phyloP scores from a whole-genome alignment of 352 stramenopile species.

The Phytophthora vignae region DNA sequence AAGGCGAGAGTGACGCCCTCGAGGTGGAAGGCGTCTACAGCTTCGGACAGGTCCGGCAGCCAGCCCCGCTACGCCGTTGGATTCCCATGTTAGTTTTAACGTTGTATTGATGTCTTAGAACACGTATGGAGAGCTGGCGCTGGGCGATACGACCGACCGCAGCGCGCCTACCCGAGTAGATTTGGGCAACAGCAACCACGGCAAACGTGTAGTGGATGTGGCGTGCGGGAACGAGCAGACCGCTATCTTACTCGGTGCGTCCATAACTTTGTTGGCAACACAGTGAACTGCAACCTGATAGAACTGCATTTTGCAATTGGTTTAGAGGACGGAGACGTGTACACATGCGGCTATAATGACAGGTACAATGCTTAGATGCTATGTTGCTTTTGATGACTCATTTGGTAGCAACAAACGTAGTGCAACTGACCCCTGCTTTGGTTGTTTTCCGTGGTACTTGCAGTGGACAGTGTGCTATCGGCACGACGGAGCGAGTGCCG shows the following conservation, averaged over 20 bases:
- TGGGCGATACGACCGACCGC: constrained; percentile 83
- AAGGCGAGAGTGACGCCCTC: constrained; percentile 1
- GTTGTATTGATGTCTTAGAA: constrained; percentile 61
- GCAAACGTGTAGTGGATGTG: constrained; percentile 74
- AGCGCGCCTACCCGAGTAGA: constrained; percentile 59
- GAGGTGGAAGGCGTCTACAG: constrained; percentile 41
- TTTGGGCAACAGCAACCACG: constrained; percentile 29
- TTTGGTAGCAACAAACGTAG: background rate
- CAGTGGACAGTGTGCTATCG: constrained; percentile 92
- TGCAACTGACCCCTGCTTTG: background rate
- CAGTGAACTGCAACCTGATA: background rate
- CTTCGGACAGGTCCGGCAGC: constrained; percentile 52
- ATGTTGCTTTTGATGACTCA: background rate
- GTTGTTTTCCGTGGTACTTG: background rate
- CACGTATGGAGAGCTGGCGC: constrained; percentile 92
- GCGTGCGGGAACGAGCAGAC: constrained; percentile 94
- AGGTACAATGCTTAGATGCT: constrained; percentile 46
- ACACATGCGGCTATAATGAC: constrained; percentile 94
- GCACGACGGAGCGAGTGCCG: constrained; percentile 77
- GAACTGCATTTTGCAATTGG: constrained; percentile 2
- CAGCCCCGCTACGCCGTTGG: background rate
- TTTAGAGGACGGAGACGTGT: constrained; percentile 80
- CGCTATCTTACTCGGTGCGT: constrained; percentile 76
- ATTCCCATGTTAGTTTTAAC: background rate
- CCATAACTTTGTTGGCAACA: background rate